Evolutionary conservation across 2,329 filamentous ascomycete species (phyloP), one percentile per base, ranked within the genome.

Genomic region (Blastomyces gilchristii): DNA sequence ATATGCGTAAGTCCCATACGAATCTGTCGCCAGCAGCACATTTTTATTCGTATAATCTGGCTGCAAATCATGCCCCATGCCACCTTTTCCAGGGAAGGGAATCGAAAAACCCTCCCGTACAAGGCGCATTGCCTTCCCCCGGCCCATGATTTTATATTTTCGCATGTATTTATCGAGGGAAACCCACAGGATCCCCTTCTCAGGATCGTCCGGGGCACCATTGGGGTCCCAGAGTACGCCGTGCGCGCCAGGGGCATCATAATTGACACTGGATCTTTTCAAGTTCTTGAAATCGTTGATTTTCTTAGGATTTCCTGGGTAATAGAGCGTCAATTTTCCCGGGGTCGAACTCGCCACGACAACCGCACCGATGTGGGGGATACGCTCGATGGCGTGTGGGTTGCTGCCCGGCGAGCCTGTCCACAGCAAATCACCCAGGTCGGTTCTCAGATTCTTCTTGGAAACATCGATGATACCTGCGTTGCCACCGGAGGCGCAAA

Each of bases 381-480:
- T 63, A 8, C 65, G 62, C 47, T 68, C 67, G 37, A 68, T 63
- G 1, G 65, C 59, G 43, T 68, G 67, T 31, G 67, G 67, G 41
- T 68, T 68, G 7, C 60, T 64, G 9, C 62, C 65, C 4, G 62
- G 58, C 2, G 63, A 62, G 3, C 63, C 65, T 16, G 60, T n/a
- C 67, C 67, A 68, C n/a, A 66, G 49, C 14, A 67, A 56, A 57
- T 66, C 63, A 39, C 50, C 5, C 52, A 66, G 25, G 52, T 34
- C 47, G 47, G 59, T 67, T 72, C 83, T 79, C 3, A 77, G 73
- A 65, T 82, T 81, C 43, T 71, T 70, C 67, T 76, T 75, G 14
- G 82, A 81, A 22, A 82, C 73, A 57, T 78, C 73, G 52, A 81
- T 73, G 25, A 84, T 75, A 60, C 79, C 77, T 59, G 64, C 67